A percentile compares a stretch with the other conserved stretches of the same genome.
These are phyloP conservation scores for Candida wancherniae DNA, from an alignment of 805 yeast genomes.

Conservation along the genomic window DNA sequence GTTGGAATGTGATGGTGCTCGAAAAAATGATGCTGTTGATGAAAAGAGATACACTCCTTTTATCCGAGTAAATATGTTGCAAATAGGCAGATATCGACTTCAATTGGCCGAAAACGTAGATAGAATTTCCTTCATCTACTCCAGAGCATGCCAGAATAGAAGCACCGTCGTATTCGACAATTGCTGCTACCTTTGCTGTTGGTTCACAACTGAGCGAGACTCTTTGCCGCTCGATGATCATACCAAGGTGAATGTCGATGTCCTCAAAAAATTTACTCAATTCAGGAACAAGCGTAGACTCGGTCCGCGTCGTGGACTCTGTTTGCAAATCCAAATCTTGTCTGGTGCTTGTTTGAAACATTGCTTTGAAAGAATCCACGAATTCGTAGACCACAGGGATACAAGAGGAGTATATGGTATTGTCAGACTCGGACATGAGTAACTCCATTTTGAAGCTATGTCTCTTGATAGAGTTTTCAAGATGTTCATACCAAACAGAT, in stretches of 20 bases:
- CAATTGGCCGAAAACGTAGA: conserved; percentile 32
- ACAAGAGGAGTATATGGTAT: conserved; percentile 65
- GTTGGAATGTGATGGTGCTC: conserved; percentile 43
- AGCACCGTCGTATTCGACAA: conserved; percentile 69
- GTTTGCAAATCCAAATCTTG: conserved; percentile 1
- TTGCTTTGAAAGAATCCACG: conserved; percentile 42
- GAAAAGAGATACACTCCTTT: conserved; percentile 68
- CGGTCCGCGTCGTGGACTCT: conserved; percentile 2
- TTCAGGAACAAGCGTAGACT: conserved; percentile 27
- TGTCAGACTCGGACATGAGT: conserved; percentile 64
- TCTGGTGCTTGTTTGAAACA: conserved; percentile 33
- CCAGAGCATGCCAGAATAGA: conserved; percentile 53
- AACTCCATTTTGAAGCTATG: conserved; percentile 50
- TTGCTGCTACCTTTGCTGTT: conserved; percentile 85
- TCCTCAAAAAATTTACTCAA: conserved; percentile 41
- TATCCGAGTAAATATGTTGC: conserved; percentile 89
- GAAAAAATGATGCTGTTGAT: conserved; percentile 44
- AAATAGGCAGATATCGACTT: conserved; percentile 63
- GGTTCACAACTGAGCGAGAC: conserved; percentile 87
- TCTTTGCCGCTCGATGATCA: conserved; percentile 68
- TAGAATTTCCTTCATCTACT: conserved; percentile 5
- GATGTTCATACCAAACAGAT: conserved; percentile 47
- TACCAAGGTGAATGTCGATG: conserved; percentile 56
- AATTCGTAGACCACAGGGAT: conserved; percentile 73
- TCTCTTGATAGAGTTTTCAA: conserved; percentile 27